phyloP scores from a whole-genome alignment of 176 grass and related monocot genomes.

The Cenchrus purpureus region DNA sequence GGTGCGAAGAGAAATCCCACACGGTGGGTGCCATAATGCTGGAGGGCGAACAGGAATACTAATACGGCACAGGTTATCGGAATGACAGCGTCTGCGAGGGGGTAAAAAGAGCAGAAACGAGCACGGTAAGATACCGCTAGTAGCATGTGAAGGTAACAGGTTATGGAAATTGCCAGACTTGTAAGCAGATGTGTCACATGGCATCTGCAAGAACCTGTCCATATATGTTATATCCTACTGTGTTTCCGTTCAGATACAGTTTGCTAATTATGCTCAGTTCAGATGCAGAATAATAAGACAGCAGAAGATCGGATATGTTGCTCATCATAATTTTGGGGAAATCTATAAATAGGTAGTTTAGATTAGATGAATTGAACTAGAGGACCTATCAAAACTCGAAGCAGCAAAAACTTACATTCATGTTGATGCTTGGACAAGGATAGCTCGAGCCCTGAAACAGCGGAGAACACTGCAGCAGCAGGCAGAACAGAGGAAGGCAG shows the following conservation, averaged over 20 bases:
- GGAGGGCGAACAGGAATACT: slow-evolving; percentile 80
- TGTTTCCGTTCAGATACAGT: neutral
- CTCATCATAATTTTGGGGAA: neutral
- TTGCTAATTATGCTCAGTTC: neutral
- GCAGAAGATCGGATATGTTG: neutral
- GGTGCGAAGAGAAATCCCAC: slow-evolving; percentile 90
- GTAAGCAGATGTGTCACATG: neutral
- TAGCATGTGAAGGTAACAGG: slow-evolving; percentile 16
- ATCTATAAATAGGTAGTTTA: neutral
- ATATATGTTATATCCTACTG: neutral
- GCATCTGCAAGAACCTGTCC: neutral
- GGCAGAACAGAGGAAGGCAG: neutral
- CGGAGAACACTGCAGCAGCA: slow-evolving; percentile 81
- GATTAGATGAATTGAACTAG: neutral
- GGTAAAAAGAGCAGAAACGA: neutral
- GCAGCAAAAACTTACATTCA: slow-evolving; percentile 64
- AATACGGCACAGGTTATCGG: slow-evolving; percentile 87
- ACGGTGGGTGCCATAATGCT: slow-evolving; percentile 92
- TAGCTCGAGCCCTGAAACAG: slow-evolving; percentile 93
- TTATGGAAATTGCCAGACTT: neutral
- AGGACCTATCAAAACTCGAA: neutral
- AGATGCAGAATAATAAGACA: neutral
- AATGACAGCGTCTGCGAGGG: slow-evolving; percentile 66
- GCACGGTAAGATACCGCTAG: neutral
- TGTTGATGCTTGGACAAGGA: slow-evolving; percentile 88